These are phyloP conservation scores for Tuber indicum DNA, from an alignment of 495 filamentous ascomycete genomes.

Conservation along the genomic window DNA sequence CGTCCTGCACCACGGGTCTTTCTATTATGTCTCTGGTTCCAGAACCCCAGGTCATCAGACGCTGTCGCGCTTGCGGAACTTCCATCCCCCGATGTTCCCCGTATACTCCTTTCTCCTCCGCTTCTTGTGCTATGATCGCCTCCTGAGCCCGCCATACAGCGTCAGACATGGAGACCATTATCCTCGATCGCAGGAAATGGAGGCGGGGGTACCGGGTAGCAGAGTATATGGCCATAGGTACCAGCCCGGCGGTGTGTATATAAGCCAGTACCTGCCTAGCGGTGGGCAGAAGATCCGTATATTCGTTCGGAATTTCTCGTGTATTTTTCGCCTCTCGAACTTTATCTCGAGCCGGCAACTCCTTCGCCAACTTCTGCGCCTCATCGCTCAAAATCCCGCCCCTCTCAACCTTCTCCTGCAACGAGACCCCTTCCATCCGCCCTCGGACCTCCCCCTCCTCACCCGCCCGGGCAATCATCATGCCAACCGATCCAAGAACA, in stretches of 20 bases:
- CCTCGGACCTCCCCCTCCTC: neutral
- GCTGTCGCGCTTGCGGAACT: constrained; percentile 19
- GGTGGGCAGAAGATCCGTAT: constrained; percentile 30
- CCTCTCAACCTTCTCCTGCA: neutral
- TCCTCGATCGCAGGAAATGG: constrained; percentile 22
- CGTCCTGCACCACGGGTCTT: neutral
- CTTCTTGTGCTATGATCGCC: constrained; percentile 25
- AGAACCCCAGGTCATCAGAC: constrained; percentile 23
- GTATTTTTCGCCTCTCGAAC: neutral
- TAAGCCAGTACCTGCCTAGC: constrained; percentile 33
- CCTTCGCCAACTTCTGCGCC: constrained; percentile 1
- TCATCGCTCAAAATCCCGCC: neutral
- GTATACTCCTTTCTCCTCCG: constrained; percentile 15
- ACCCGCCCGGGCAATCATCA: constrained; percentile 25
- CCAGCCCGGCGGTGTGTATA: constrained; percentile 26
- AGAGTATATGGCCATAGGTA: constrained; percentile 25
- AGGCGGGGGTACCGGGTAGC: constrained; percentile 21
- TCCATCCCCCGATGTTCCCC: constrained; percentile 31
- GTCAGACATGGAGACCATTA: constrained; percentile 29
- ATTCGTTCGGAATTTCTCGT: constrained; percentile 3
- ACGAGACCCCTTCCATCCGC: neutral
- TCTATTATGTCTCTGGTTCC: constrained; percentile 20
- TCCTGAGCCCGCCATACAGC: constrained; percentile 29
- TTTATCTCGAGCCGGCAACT: neutral
- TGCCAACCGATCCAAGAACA: constrained; percentile 20